Percentiles rank a stretch among this genome's conserved stretches.
Evolutionary conservation across 805 yeast genomes (phyloP).

Genomic region (Nakazawaea anatomiae): DNA sequence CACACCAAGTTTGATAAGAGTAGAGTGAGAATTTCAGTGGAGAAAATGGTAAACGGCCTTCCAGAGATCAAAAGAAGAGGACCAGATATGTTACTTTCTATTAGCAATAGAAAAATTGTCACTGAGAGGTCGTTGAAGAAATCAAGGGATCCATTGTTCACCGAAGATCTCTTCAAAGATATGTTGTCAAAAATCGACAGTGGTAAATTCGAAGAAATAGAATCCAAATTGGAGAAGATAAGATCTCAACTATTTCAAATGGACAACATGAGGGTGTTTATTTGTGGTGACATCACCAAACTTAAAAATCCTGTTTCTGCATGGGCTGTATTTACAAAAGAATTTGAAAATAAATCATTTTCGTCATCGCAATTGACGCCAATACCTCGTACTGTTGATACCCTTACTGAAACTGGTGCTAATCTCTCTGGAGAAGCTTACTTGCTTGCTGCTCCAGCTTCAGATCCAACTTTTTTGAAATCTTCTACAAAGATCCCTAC

Average conservation of each 20-base stretch:
- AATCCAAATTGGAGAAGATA: constrained; percentile 43
- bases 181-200: constrained; percentile 43
- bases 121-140: constrained; percentile 57
- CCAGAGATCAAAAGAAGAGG: constrained; percentile 64
- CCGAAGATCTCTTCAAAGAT: constrained; percentile 51
- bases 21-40: constrained; percentile 61
- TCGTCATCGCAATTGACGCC: constrained; percentile 13
- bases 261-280: constrained; percentile 58
- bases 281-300: constrained; percentile 60
- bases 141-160: constrained; percentile 57
- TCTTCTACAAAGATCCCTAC: constrained; percentile 56
- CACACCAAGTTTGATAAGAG: constrained; percentile 65
- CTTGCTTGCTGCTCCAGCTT: constrained; percentile 71
- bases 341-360: constrained; percentile 14
- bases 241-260: constrained; percentile 46
- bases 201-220: constrained; percentile 45
- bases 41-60: constrained; percentile 51
- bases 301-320: constrained; percentile 50
- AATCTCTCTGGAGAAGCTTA: constrained; percentile 48
- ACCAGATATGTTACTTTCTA: constrained; percentile 56
- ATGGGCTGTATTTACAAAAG: constrained; percentile 40
- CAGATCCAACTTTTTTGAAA: constrained; percentile 71
- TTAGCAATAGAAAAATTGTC: constrained; percentile 48
- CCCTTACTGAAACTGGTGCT: constrained; percentile 51
- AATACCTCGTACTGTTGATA: constrained; percentile 48